Evolutionary conservation across 2,329 filamentous ascomycete genomes (phyloP).

Genomic region (Bretziella fagacearum): DNA sequence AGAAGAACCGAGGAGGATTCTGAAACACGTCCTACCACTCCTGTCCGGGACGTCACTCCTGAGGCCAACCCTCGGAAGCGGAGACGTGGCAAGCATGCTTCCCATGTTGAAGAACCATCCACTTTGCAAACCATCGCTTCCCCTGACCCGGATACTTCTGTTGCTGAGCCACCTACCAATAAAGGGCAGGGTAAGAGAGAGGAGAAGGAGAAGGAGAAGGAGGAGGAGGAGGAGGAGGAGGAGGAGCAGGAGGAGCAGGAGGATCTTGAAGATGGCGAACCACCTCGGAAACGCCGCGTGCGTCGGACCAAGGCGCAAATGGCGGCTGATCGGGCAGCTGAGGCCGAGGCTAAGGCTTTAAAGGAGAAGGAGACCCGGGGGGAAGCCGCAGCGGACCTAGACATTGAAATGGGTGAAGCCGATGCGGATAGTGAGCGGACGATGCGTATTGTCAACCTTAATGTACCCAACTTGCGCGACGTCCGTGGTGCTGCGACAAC

Average conservation of each 20-base stretch:
- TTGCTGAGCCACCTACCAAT: conserved; percentile 23
- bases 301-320: conserved; percentile 11
- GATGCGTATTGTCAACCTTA: conserved; percentile 8
- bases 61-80: conserved; percentile 11
- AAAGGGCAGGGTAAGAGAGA: conserved; percentile 25
- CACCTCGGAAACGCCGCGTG: conserved; percentile 22
- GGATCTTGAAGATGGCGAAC: conserved; percentile 21
- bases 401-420: not conserved
- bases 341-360: conserved; percentile 6
- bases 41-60: conserved; percentile 1
- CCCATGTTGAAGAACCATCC: not conserved
- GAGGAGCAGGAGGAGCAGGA: conserved; percentile 16
- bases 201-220: conserved; percentile 5
- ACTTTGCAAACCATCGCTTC: not conserved
- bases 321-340: conserved; percentile 10
- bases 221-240: conserved; percentile 14
- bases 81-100: conserved; percentile 10
- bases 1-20: conserved; percentile 22
- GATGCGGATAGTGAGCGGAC: conserved; percentile 3
- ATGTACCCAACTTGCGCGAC: conserved; percentile 9
- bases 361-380: not conserved
- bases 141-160: conserved; percentile 2
- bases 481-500: conserved; percentile 5
- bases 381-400: not conserved
- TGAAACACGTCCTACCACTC: conserved; percentile 21